Conservation (phyloP, 768 basidiomycete species). For the Lactifluus subvellereus region DNA sequence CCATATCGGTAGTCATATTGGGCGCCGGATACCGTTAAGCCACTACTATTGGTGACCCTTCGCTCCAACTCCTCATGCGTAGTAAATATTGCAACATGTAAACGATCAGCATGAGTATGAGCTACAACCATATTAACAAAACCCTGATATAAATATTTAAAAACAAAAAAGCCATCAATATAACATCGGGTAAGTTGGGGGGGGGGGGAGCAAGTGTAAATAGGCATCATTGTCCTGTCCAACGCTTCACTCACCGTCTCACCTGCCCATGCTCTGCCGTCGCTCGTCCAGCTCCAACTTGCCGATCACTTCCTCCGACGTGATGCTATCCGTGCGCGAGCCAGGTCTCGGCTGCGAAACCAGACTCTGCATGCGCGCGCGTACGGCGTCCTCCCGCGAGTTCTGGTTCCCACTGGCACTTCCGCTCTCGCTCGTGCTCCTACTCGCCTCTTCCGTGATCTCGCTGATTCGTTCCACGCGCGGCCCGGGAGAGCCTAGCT, state of each 20-base stretch:
- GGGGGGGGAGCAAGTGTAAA: background rate
- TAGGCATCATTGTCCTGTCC: conserved; percentile 4
- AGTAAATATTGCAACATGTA: conserved; percentile 2
- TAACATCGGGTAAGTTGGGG: background rate
- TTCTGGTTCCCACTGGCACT: conserved; percentile 16
- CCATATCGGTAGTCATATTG: background rate
- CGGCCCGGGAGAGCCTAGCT: conserved; percentile 2
- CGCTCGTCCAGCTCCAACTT: conserved; percentile 41
- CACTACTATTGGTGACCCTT: background rate
- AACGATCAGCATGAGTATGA: conserved; percentile 14
- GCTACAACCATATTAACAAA: conserved; percentile 20
- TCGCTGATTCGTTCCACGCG: conserved; percentile 25
- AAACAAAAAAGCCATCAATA: background rate
- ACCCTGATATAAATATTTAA: conserved; percentile 2
- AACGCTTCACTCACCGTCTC: background rate
- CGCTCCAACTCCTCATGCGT: background rate
- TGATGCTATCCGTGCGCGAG: conserved; percentile 40
- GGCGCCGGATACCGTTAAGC: too few species aligned
- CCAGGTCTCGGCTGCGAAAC: conserved; percentile 27
- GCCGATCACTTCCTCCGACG: conserved; percentile 48
- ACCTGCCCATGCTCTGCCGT: conserved; percentile 20
- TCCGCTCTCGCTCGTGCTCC: conserved; percentile 12
- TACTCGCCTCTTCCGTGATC: conserved; percentile 18
- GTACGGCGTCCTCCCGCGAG: conserved; percentile 22
- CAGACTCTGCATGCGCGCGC: conserved; percentile 20